Conservation (phyloP, 192 early-diverging fungal genomes). For the Podila epigama region DNA sequence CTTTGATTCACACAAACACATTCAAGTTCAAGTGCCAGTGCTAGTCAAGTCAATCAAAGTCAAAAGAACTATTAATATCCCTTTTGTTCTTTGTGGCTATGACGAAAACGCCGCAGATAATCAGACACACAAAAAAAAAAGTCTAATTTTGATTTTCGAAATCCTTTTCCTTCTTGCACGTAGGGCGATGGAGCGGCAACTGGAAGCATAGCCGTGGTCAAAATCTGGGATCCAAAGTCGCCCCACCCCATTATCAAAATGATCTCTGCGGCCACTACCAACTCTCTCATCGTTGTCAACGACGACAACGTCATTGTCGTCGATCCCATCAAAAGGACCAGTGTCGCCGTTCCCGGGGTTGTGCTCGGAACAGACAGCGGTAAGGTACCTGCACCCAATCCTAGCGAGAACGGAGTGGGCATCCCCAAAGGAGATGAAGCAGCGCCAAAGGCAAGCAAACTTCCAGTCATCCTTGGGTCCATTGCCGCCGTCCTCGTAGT, state of each 20-base stretch:
- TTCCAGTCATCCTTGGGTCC: slow-evolving; percentile 14
- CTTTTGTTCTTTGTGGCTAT: not conserved
- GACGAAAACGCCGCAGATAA: not conserved
- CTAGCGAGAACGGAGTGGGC: not conserved
- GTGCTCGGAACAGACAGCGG: not conserved
- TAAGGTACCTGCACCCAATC: not conserved
- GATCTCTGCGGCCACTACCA: not conserved
- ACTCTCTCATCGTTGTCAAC: not conserved
- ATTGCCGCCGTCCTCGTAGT: slow-evolving; percentile 5
- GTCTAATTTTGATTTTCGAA: no score
- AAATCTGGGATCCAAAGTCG: not conserved
- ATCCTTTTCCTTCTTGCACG: no score
- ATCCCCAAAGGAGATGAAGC: not conserved
- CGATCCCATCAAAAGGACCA: not conserved
- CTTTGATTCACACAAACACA: no score
- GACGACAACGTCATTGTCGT: not conserved
- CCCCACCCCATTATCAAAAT: not conserved
- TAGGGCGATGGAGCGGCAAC: not conserved
- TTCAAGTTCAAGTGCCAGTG: no score
- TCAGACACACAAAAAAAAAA: not conserved
- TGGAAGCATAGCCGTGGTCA: not conserved
- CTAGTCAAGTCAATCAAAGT: no score
- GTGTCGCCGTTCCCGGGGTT: not conserved
- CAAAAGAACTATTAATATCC: slow-evolving; percentile 1
- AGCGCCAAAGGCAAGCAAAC: not conserved